These are phyloP conservation scores for Phaeosphaeriaceae sp. DNA, from an alignment of 2,329 filamentous ascomycete species.

Conservation along the genomic window DNA sequence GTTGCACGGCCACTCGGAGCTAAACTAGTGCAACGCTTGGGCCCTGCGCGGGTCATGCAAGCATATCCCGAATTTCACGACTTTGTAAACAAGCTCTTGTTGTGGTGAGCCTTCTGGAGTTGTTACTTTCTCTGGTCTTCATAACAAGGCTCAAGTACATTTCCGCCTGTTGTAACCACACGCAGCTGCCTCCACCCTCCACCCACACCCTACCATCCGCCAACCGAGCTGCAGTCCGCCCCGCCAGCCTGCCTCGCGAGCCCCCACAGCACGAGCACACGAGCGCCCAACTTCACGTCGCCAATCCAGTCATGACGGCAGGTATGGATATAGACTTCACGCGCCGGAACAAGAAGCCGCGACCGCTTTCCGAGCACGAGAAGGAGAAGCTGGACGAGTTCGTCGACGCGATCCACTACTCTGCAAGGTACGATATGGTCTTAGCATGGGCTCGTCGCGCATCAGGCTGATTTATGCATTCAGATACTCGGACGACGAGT, in stretches of 20 bases:
- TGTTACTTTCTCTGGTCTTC: conserved; percentile 20
- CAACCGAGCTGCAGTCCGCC: conserved; percentile 16
- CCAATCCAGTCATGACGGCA: conserved; percentile 34
- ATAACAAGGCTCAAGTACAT: conserved; percentile 2
- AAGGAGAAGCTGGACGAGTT: conserved; percentile 87
- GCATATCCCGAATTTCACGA: conserved; percentile 31
- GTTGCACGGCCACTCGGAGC: conserved; percentile 8
- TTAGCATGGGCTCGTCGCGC: conserved; percentile 18
- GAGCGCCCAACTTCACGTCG: conserved; percentile 24
- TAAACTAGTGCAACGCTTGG: conserved; percentile 17
- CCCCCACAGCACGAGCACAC: conserved; percentile 41
- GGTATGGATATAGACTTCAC: conserved; percentile 76
- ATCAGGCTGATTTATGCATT: conserved; percentile 22
- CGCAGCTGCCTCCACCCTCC: neutral
- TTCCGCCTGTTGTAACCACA: neutral
- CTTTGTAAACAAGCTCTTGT: conserved; percentile 35
- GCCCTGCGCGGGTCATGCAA: conserved; percentile 3
- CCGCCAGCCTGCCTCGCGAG: conserved; percentile 26
- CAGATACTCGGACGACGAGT: conserved; percentile 92
- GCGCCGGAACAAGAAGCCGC: conserved; percentile 86
- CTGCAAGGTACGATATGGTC: conserved; percentile 71
- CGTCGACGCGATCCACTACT: conserved; percentile 94
- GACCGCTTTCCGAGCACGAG: conserved; percentile 81
- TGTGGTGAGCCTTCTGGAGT: conserved; percentile 22
- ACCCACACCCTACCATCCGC: conserved; percentile 3